A percentile compares a stretch with the other conserved stretches of the same genome.
Evolutionary conservation across 495 filamentous ascomycete genomes (phyloP).

Genomic region (Aspergillus mulundensis): DNA sequence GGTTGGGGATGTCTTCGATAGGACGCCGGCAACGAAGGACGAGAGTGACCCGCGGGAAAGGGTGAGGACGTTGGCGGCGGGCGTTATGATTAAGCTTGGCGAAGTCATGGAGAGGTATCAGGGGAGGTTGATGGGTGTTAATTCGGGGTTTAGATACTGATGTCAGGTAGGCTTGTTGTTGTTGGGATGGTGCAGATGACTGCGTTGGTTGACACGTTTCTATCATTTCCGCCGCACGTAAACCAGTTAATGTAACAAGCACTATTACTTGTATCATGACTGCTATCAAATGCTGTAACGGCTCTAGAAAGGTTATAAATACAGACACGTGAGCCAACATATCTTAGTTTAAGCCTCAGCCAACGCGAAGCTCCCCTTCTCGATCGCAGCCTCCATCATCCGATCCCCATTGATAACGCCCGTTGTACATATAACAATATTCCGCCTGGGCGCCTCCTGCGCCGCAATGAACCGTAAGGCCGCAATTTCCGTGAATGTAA

Average conservation of each 20-base stretch:
- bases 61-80: conserved; percentile 63
- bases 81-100: conserved; percentile 69
- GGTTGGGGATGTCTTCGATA: conserved; percentile 61
- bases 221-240: no score
- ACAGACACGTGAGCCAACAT: no score
- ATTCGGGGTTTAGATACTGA: conserved; percentile 44
- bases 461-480: conserved; percentile 86
- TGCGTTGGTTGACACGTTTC: no score
- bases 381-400: conserved; percentile 85
- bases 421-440: conserved; percentile 89
- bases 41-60: conserved; percentile 38
- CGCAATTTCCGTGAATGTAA: conserved; percentile 94
- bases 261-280: background rate
- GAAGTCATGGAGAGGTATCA: conserved; percentile 83
- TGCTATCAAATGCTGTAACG: no score
- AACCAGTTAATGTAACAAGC: no score
- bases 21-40: conserved; percentile 50
- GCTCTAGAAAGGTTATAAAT: no score
- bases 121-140: conserved; percentile 51
- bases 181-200: no score
- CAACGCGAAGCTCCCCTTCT: conserved; percentile 59
- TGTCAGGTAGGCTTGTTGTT: conserved; percentile 23
- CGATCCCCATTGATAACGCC: conserved; percentile 83
- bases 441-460: conserved; percentile 76
- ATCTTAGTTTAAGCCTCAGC: conserved; percentile 15